These are phyloP conservation scores for Pyrus pyrifolia DNA, from an alignment of 306 rosid genomes.

Conservation along the genomic window DNA sequence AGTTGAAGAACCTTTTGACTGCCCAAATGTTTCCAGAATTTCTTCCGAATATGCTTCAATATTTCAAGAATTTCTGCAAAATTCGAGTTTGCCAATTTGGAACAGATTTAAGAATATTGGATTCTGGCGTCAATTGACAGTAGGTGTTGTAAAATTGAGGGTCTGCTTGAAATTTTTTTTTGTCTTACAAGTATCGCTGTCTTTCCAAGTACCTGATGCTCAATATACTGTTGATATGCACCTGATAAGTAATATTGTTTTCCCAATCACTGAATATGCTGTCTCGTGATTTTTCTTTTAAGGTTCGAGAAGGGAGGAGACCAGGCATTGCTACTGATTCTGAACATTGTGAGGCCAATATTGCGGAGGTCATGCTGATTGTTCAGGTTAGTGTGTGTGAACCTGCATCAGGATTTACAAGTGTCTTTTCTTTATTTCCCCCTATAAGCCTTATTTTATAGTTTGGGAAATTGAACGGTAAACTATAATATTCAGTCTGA, in stretches of 20 bases:
- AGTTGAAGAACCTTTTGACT: conserved; percentile 80
- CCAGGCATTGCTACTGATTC: conserved; percentile 39
- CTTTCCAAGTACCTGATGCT: not conserved
- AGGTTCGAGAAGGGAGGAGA: conserved; percentile 95
- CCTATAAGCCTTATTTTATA: not conserved
- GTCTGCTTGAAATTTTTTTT: not conserved
- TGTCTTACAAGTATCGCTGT: conserved; percentile 1
- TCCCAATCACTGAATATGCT: conserved; percentile 1
- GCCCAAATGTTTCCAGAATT: conserved; percentile 77
- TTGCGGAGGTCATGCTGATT: conserved; percentile 84
- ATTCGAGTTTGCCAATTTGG: conserved; percentile 74
- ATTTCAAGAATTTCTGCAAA: conserved; percentile 83
- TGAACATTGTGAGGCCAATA: conserved; percentile 37
- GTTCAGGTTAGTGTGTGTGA: conserved; percentile 54
- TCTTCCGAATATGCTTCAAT: conserved; percentile 72
- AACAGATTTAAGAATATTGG: conserved; percentile 85
- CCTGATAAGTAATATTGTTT: not conserved
- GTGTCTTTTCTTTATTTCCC: not conserved
- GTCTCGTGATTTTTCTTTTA: conserved; percentile 7
- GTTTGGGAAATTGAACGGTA: not conserved
- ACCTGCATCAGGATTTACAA: not conserved
- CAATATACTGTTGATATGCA: not conserved
- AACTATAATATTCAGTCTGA: conserved; percentile 6
- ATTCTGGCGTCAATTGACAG: conserved; percentile 96
- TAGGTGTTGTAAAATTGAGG: conserved; percentile 25